Conservation (phyloP, 352 stramenopile species). For the Phytophthora palmivora region DNA sequence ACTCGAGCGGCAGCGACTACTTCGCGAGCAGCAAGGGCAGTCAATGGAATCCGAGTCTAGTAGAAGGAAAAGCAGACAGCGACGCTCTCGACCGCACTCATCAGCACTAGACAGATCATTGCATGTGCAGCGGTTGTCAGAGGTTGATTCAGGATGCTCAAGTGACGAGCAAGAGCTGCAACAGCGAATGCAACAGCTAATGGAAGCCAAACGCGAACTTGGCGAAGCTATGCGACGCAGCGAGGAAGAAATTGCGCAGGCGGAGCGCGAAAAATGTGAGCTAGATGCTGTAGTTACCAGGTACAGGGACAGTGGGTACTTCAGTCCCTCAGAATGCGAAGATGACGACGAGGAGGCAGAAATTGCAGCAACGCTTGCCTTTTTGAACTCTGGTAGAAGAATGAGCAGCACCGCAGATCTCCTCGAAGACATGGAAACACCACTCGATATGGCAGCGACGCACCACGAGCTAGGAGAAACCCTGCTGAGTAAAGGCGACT, state of each 20-base stretch:
- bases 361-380: constrained; percentile 34
- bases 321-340: constrained; percentile 26
- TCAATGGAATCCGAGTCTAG: constrained; percentile 21
- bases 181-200: constrained; percentile 47
- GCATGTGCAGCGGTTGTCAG: constrained; percentile 33
- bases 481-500: constrained; percentile 56
- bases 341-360: constrained; percentile 36
- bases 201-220: constrained; percentile 46
- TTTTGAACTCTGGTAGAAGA: constrained; percentile 31
- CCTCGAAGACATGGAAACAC: constrained; percentile 36
- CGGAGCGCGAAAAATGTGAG: constrained; percentile 41
- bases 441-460: constrained; percentile 54
- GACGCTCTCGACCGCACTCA: constrained; percentile 27
- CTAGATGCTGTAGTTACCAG: constrained; percentile 41
- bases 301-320: constrained; percentile 45
- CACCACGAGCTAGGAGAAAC: constrained; percentile 61
- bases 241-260: constrained; percentile 38
- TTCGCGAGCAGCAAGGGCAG: constrained; percentile 18
- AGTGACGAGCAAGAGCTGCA: constrained; percentile 56
- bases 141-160: constrained; percentile 27
- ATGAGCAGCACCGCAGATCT: constrained; percentile 30
- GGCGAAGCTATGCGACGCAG: constrained; percentile 45
- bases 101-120: constrained; percentile 32
- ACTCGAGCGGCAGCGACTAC: constrained; percentile 30
- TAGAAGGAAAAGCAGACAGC: constrained; percentile 17